Evolutionary conservation across 2,329 filamentous ascomycete species (phyloP), one percentile per base, ranked within the genome.

Genomic region (Seiridium unicorne): DNA sequence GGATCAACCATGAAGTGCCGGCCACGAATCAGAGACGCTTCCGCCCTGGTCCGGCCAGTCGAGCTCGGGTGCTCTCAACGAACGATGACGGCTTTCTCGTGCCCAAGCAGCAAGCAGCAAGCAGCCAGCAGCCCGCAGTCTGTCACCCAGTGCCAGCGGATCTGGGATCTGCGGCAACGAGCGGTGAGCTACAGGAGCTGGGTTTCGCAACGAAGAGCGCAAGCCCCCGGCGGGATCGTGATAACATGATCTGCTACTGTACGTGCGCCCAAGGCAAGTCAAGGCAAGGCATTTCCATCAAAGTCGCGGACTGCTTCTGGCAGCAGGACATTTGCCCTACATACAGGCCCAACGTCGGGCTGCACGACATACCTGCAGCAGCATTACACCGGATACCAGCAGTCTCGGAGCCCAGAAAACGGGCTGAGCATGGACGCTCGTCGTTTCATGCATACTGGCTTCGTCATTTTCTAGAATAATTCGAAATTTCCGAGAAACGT

Each of bases 401-500:
- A 53, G 49, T 26, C 18, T 26, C 18, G 18, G 18, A 26, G 18
- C 18, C 18, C 18, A 26, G 18, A 26, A 26, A 26, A 26, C 18
- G 18, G 18, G 18, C 2, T 26, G 18, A 26, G 35, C n/a, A 36
- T 18, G 55, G 44, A 18, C 40, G 55, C 13, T 58, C 26, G 46
- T 38, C 38, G 46, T 58, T 58, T 58, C 55, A 58, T 58, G 44
- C 55, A 58, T 34, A 51, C 46, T 49, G 34, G 32, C 46, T 36
- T 58, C 55, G 46, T 58, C 55, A 49, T 51, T 36, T 34, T 58
- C 55, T 38, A 44, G 32, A 51, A 58, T 10, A 13, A 57, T 26
- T 18, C 10, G 38, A 51, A 18, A 34, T 44, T 44, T 18, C 26
- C 42, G 42, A 36, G 54, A 44, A 32, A 40, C 42, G 8, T 48